Conservation (phyloP, 106 monocot species). For the Iris macrosiphon region DNA sequence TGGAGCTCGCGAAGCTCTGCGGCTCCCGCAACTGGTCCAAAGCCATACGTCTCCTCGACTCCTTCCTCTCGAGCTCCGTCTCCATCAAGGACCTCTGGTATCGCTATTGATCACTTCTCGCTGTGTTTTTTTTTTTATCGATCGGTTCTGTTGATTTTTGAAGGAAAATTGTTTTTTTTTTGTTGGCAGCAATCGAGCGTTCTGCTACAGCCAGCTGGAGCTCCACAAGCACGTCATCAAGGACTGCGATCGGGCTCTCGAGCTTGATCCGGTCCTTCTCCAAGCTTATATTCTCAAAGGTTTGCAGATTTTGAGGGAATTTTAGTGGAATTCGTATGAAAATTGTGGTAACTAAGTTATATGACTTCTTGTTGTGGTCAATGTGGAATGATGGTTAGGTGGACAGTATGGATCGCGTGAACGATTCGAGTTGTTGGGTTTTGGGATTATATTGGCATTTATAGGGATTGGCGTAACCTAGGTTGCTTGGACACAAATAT, state of each 20-base stretch:
- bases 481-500: too few relatives aligned
- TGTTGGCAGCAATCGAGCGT: slow-evolving; percentile 75
- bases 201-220: slow-evolving; percentile 89
- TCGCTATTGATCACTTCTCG: background rate
- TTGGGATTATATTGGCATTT: too few relatives aligned
- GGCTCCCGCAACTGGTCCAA: slow-evolving; percentile 86
- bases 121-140: background rate
- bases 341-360: background rate
- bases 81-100: slow-evolving; percentile 82
- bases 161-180: background rate
- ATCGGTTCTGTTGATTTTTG: background rate
- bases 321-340: background rate
- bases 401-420: too few relatives aligned
- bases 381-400: too few relatives aligned
- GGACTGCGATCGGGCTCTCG: slow-evolving; percentile 86
- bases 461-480: too few relatives aligned
- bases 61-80: slow-evolving; percentile 47
- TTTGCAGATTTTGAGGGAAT: slow-evolving; percentile 11
- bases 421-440: too few relatives aligned
- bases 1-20: slow-evolving; percentile 82
- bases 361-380: background rate
- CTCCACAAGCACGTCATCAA: slow-evolving; percentile 92
- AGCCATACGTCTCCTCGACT: slow-evolving; percentile 86
- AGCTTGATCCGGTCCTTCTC: slow-evolving; percentile 51
- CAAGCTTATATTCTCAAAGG: slow-evolving; percentile 95